Conservation (phyloP, 78 protist species). For the Isochrysis galbana region DNA sequence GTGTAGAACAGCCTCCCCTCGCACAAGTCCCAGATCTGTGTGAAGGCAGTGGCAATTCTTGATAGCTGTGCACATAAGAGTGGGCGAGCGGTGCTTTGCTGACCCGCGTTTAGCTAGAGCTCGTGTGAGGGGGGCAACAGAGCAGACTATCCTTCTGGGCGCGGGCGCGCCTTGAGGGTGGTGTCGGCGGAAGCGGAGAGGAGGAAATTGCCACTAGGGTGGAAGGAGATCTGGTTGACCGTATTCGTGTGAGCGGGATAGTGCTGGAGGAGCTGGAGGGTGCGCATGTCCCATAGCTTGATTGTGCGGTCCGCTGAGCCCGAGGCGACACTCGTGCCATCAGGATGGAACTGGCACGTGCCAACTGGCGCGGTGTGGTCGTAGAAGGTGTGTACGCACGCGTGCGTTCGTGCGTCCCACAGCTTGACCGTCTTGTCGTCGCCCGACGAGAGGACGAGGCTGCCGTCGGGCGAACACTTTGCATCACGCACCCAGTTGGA, state of each 20-base stretch:
- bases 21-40: neutral
- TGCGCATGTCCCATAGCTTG: conserved; percentile 82
- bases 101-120: too few relatives aligned
- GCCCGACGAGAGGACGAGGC: conserved; percentile 59
- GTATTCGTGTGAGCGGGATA: conserved; percentile 68
- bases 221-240: conserved; percentile 69
- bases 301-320: conserved; percentile 55
- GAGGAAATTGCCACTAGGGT: conserved; percentile 75
- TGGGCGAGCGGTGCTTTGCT: too few relatives aligned
- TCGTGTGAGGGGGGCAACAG: too few relatives aligned
- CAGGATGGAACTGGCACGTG: conserved; percentile 76
- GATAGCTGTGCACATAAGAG: too few relatives aligned
- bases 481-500: conserved; percentile 83
- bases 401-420: conserved; percentile 60
- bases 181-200: conserved; percentile 72
- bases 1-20: conserved; percentile 65
- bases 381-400: conserved; percentile 61
- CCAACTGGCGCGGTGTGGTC: conserved; percentile 68
- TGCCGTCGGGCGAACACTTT: conserved; percentile 61
- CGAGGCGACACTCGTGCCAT: conserved; percentile 78
- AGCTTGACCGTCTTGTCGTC: conserved; percentile 85
- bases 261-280: conserved; percentile 74
- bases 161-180: conserved; percentile 69
- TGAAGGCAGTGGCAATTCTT: too few relatives aligned
- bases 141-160: too few relatives aligned